Base-by-base conservation (phyloP, 495 filamentous ascomycete genomes). In the Bathelium albidoporum region DNA sequence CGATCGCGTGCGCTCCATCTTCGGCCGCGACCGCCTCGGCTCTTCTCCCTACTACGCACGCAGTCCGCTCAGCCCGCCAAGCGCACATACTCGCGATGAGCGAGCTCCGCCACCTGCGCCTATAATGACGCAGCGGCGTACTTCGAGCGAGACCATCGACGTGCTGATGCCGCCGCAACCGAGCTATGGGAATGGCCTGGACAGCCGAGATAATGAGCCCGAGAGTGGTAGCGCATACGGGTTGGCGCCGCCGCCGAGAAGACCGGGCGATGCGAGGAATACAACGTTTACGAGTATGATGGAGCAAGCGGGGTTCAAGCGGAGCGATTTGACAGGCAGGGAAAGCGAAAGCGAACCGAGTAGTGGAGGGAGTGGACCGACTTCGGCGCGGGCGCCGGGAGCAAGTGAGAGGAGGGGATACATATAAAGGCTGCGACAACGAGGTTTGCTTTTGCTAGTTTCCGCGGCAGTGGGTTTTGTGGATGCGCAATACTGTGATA, bases 231-330 rank as follows among this genome's bases (percentile, higher is more conserved):
- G n/a, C n/a, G n/a, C n/a, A 32, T 31, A 49, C 60, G 61, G 61
- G 24, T 49, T 44, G 20, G 24, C 64, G 44, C 55, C 62, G 14
- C 39, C 64, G 16, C 32, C 14, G 20, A 41, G 65, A 32, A 60
- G 60, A 44, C 28, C 39, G 36, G 43, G 65, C 70, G 62, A 74
- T 41, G 73, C 62, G 52, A 43, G 66, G 18, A 64, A 81, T 64
- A 89, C 85, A 20, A 87, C 83, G 1, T 89, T 90, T 66, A 80
- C 79, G 29, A 81, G 84, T 65, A 78, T 90, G 75, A 83, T 90
- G 76, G 79, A 84, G 66, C 72, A 75, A 22, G 85, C 81, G 1
- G 81, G 79, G 12, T 79, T 83, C 55, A 76, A 72, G 66, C 72
- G 73, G 55, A 69, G 66, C 29, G 66, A 68, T 36, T 59, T 65